phyloP scores from a whole-genome alignment of 352 stramenopile species.

The Phytophthora macrochlamydospora region DNA sequence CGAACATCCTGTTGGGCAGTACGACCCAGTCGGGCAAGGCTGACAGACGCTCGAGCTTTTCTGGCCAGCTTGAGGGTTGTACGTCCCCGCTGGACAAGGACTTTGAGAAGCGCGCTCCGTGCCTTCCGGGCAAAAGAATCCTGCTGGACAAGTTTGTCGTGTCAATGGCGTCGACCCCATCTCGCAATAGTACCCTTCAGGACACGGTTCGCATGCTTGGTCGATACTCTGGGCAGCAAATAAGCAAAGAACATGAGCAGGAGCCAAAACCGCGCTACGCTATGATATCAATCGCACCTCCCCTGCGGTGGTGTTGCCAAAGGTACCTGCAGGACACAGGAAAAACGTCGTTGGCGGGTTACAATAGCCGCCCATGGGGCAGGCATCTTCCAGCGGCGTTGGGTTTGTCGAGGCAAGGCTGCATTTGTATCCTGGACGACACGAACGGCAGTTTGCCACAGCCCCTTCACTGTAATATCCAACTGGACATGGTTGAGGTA shows the following conservation, averaged over 20 bases:
- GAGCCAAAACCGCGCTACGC: background rate
- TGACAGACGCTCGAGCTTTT: constrained; percentile 57
- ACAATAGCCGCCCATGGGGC: constrained; percentile 89
- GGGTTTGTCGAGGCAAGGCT: constrained; percentile 76
- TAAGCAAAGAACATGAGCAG: constrained; percentile 2
- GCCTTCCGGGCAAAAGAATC: constrained; percentile 73
- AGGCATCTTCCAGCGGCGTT: constrained; percentile 86
- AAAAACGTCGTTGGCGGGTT: constrained; percentile 87
- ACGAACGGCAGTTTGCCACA: constrained; percentile 67
- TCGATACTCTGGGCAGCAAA: constrained; percentile 62
- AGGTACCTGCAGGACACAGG: constrained; percentile 86
- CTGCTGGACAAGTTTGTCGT: constrained; percentile 61
- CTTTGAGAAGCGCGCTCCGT: constrained; percentile 72
- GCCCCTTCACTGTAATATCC: constrained; percentile 88
- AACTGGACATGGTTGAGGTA: constrained; percentile 82
- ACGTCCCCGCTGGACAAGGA: constrained; percentile 89
- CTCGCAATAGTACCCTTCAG: constrained; percentile 80
- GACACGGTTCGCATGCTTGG: constrained; percentile 76
- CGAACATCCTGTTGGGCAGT: constrained; percentile 59
- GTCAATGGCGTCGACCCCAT: constrained; percentile 74
- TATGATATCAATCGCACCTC: constrained; percentile 41
- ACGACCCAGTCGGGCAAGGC: constrained; percentile 65
- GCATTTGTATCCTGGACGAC: constrained; percentile 80
- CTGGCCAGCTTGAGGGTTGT: constrained; percentile 60
- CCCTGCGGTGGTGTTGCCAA: constrained; percentile 81